Base-by-base conservation (phyloP, 768 basidiomycete genomes). In the Amanita jacksonii region DNA sequence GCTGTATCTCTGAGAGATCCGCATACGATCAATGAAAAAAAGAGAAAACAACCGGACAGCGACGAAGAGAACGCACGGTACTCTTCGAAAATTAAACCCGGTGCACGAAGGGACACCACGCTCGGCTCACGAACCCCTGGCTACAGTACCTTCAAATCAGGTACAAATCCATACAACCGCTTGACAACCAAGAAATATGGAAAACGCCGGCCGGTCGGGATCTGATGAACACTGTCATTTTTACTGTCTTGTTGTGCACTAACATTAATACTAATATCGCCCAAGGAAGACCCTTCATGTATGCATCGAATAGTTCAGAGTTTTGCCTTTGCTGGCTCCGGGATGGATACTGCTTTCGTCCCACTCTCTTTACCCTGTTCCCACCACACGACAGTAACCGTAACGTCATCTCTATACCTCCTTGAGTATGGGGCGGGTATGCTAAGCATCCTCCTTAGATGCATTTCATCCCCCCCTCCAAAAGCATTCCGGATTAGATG, bases 401-500 rank as follows among this genome's bases (percentile, higher is more conserved):
- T 89, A 24, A 83, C 72, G 58, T 93, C 90, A 55, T 93, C 90
- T 34, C 90, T 71, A 57, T 78, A 85, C 43, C 82, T 69, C 53
- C 90, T 69, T 20, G 88, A 79, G 50, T 76, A 62, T 12, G 87
- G 86, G 4, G 85, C 69, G n/a, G 89, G 86, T 35, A 93, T 90
- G 59, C 87, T 90, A 55, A 91, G 63, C 44, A 77, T 49, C 56
- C 65, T 70, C 39, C 78, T 71, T 47, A 93, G 67, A 39, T 62
- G 61, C 37, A 46, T 55, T 43, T 73, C 68, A 55, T 92, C 75
- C 2, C 76, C 85, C 23, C 91, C 89, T n/a, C 88, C 88, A 47
- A 92, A 78, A n/a, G 90, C 87, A 56, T 94, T 94, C 49, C 90
- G 72, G 46, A 93, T 88, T 13, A 94, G 65, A 61, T 93, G 91